Conservation (phyloP, 192 early-diverging fungal genomes). For the Pilobolus umbonatus region DNA sequence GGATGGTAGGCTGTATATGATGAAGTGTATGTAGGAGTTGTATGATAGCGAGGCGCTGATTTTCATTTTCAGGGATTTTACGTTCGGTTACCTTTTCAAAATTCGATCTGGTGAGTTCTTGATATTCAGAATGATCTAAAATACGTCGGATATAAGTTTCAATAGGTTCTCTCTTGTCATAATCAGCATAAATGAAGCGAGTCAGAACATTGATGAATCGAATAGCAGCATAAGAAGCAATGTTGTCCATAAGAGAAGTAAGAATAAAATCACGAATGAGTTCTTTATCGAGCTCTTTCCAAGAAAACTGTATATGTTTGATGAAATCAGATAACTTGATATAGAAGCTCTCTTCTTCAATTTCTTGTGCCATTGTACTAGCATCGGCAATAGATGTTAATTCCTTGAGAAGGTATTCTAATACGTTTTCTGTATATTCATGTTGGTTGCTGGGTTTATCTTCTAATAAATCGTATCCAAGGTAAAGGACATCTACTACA, state of each 20-base stretch:
- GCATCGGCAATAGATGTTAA: slow-evolving; percentile 9
- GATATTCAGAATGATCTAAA: slow-evolving; percentile 36
- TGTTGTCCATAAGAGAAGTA: slow-evolving; percentile 32
- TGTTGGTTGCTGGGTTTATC: background rate
- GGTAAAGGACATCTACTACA: slow-evolving; percentile 7
- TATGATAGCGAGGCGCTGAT: slow-evolving; percentile 43
- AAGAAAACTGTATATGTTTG: background rate
- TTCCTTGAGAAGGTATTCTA: slow-evolving; percentile 13
- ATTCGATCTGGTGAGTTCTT: slow-evolving; percentile 33
- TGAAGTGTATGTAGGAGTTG: slow-evolving; percentile 48
- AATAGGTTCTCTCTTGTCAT: slow-evolving; percentile 28
- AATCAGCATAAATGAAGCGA: slow-evolving; percentile 25
- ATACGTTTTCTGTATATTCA: slow-evolving; percentile 6
- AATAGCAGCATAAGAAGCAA: slow-evolving; percentile 38
- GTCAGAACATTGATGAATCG: slow-evolving; percentile 37
- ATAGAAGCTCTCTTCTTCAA: background rate
- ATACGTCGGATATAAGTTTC: slow-evolving; percentile 34
- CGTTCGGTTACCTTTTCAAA: slow-evolving; percentile 26
- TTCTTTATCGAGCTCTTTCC: slow-evolving; percentile 24
- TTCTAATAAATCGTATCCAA: background rate
- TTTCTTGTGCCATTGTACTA: slow-evolving; percentile 2
- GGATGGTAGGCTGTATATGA: slow-evolving; percentile 41
- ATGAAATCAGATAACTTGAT: slow-evolving; percentile 2
- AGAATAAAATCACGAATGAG: slow-evolving; percentile 38
- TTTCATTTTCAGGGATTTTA: slow-evolving; percentile 21